phyloP scores from a whole-genome alignment of 1,139 yeast genomes.

The Tardiomyces depauwii region DNA sequence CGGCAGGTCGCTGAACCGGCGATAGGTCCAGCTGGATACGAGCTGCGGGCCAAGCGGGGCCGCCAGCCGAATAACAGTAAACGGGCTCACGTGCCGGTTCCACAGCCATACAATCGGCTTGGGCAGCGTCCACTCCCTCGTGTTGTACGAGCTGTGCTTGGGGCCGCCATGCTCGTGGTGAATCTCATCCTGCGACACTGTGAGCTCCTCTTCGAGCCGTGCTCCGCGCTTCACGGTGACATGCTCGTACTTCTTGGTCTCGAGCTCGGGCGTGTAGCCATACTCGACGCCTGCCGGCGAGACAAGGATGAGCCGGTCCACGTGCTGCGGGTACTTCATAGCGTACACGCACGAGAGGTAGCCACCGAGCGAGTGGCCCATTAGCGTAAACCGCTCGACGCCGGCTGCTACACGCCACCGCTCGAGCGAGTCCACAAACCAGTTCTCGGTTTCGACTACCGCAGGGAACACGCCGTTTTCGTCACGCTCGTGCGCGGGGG shows the following conservation, averaged over 20 bases:
- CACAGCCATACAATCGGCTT: conserved; percentile 19
- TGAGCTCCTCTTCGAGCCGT: neutral
- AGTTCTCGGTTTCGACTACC: conserved; percentile 43
- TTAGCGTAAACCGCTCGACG: conserved; percentile 45
- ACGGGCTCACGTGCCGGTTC: conserved; percentile 31
- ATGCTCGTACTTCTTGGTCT: neutral
- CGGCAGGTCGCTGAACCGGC: conserved; percentile 27
- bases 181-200: neutral
- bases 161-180: conserved; percentile 4
- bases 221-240: neutral
- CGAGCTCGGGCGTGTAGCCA: conserved; percentile 15
- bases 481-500: neutral
- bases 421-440: conserved; percentile 76
- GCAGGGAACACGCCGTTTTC: conserved; percentile 12
- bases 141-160: neutral
- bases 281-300: conserved; percentile 77
- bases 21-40: conserved; percentile 30
- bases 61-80: conserved; percentile 26
- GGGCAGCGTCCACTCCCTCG: conserved; percentile 2
- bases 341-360: conserved; percentile 74
- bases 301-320: conserved; percentile 55
- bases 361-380: conserved; percentile 94
- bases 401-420: conserved; percentile 57
- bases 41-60: conserved; percentile 32
- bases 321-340: conserved; percentile 53